phyloP scores from a whole-genome alignment of 75 land plant genomes.

The Gnetum montanum region DNA sequence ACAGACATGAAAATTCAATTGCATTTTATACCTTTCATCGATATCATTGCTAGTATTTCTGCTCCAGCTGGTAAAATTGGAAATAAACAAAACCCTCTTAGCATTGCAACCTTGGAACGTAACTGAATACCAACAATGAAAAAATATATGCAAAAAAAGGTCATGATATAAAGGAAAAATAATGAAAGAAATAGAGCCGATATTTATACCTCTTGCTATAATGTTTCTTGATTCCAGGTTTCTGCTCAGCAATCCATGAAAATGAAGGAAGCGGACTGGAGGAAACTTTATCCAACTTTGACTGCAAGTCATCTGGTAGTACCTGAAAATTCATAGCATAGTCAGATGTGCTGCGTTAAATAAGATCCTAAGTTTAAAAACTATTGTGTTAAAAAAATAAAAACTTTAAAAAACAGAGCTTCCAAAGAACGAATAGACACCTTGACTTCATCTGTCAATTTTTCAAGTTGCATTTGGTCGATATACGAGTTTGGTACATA shows the following conservation, averaged over 20 bases:
- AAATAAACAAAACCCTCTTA: no score
- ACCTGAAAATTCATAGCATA: no score
- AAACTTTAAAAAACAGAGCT: no score
- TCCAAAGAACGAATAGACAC: constrained; percentile 11
- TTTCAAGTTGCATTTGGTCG: constrained; percentile 42
- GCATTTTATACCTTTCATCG: background rate
- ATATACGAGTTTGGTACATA: constrained; percentile 32
- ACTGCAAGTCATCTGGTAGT: constrained; percentile 11
- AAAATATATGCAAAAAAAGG: no score
- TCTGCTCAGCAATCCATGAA: constrained; percentile 26
- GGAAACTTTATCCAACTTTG: background rate
- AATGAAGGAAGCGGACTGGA: constrained; percentile 26
- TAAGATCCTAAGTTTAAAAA: no score
- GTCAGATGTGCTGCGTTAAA: no score
- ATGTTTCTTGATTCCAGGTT: constrained; percentile 20
- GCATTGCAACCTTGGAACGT: no score
- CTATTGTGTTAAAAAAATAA: no score
- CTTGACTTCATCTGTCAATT: constrained; percentile 30
- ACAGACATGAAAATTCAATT: background rate
- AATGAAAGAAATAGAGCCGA: no score
- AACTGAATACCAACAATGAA: no score
- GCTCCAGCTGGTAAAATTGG: constrained; percentile 4
- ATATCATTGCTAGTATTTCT: background rate
- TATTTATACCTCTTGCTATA: constrained; percentile 22
- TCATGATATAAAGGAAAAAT: no score